Evolutionary conservation across 306 rosid genomes (phyloP), one percentile per base, ranked within the genome.

Genomic region (Glycine soja): DNA sequence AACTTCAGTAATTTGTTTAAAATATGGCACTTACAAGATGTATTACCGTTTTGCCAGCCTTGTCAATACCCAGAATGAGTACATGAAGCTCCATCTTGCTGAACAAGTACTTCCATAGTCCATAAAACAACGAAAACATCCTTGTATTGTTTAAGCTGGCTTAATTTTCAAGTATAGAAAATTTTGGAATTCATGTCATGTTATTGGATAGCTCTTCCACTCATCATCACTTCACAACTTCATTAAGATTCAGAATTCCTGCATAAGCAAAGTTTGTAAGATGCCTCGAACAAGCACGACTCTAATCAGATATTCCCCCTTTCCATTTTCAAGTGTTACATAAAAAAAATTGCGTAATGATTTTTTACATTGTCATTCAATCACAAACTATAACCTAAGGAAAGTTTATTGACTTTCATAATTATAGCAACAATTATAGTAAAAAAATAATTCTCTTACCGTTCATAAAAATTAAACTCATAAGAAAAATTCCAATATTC

Each of bases 11-110:
- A 80, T 69, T 59, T 51, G 38, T 10, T 24, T 45, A 50, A 81
- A 74, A 15, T 11, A 81, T 19, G 63, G 85, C 18, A 63, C 18
- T 53, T 10, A 53, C 74, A 79, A 82, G 72, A 81, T 79, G 80
- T 52, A 75, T 85, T 90, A 96, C 99, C 70, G 99, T 93, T 86
- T 96, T 96, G n/a, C 99, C 99, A 68, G 99, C 91, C 88, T 96
- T 96, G 93, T 93, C 99, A 70, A 93, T 90, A 79, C 99, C 99
- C 81, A 96, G 84, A 88, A 96, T 93, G 82, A 96, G 98, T 13
- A 96, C 95, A 79, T 91, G 99, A 90, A 92, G 93, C 92, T 96
- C 99, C 36, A 90, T 90, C 91, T 92, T 90, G 83, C 95, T 93
- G 81, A 87, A 90, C 74, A 96, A 43, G 83, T 92, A 90, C 89